A percentile compares a stretch with the other conserved stretches of the same genome.
phyloP scores from a whole-genome alignment of 1,139 yeast genomes.

The Suhomyces ambrosiae region DNA sequence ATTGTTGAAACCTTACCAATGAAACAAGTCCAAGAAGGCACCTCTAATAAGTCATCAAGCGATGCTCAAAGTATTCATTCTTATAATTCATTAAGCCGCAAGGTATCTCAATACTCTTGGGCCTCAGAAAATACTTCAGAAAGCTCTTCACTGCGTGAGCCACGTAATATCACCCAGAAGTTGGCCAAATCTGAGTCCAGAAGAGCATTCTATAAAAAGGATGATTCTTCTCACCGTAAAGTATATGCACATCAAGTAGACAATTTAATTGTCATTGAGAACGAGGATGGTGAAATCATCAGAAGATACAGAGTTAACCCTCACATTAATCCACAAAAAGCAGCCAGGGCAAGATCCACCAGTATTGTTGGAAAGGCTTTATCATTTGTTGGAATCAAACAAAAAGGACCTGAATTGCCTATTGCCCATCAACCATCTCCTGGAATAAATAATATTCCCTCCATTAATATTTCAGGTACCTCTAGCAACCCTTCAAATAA shows the following conservation, averaged over 20 bases:
- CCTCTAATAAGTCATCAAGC: not conserved
- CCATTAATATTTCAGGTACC: not conserved
- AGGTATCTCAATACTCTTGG: constrained; percentile 35
- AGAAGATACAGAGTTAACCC: constrained; percentile 76
- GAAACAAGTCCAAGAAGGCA: constrained; percentile 6
- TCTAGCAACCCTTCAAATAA: constrained; percentile 1
- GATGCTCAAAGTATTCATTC: constrained; percentile 44
- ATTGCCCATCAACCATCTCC: not conserved
- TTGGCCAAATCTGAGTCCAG: constrained; percentile 19
- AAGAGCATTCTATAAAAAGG: constrained; percentile 33
- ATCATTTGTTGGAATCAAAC: constrained; percentile 52
- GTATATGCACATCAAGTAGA: constrained; percentile 56
- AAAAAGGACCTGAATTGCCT: constrained; percentile 9
- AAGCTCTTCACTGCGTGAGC: constrained; percentile 1
- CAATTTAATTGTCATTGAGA: constrained; percentile 78
- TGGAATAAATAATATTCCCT: constrained; percentile 4
- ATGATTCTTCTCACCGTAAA: constrained; percentile 36
- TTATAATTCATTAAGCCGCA: constrained; percentile 41
- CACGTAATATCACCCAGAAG: constrained; percentile 6
- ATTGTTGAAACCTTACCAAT: constrained; percentile 48
- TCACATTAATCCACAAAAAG: constrained; percentile 30
- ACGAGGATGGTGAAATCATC: constrained; percentile 88
- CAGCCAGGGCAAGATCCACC: constrained; percentile 30
- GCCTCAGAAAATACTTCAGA: constrained; percentile 15
- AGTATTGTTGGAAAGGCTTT: constrained; percentile 49